Evolutionary conservation across 345 rosid genomes (phyloP).

Genomic region (Cardamine occulta): DNA sequence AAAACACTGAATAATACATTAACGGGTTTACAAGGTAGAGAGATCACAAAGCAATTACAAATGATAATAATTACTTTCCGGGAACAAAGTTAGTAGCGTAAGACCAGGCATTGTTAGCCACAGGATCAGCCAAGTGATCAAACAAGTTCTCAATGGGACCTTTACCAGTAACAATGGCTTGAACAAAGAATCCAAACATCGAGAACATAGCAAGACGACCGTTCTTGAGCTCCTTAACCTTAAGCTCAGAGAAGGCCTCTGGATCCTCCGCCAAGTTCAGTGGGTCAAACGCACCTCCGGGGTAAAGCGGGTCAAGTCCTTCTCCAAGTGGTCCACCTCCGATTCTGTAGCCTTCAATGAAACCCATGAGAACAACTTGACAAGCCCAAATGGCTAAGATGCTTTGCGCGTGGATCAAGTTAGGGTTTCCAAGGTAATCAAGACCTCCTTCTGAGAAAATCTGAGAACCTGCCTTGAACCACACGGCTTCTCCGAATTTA

Average conservation of each 20-base stretch:
- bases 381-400: slow-evolving; percentile 91
- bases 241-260: slow-evolving; percentile 89
- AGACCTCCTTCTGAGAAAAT: slow-evolving; percentile 97
- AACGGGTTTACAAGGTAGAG: slow-evolving; percentile 11
- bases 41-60: slow-evolving; percentile 22
- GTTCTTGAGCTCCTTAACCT: slow-evolving; percentile 95
- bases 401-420: slow-evolving; percentile 95
- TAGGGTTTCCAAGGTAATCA: slow-evolving; percentile 95
- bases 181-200: slow-evolving; percentile 95
- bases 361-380: slow-evolving; percentile 96
- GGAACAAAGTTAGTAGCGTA: slow-evolving; percentile 97
- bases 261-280: slow-evolving; percentile 94
- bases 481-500: slow-evolving; percentile 88
- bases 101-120: slow-evolving; percentile 95
- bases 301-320: slow-evolving; percentile 95
- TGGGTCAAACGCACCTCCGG: slow-evolving; percentile 95
- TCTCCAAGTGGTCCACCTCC: slow-evolving; percentile 98
- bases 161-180: slow-evolving; percentile 94
- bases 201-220: slow-evolving; percentile 95
- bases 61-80: slow-evolving; percentile 60
- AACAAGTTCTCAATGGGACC: slow-evolving; percentile 90
- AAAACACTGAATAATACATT: slow-evolving; percentile 20
- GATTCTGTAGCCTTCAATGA: slow-evolving; percentile 90
- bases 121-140: slow-evolving; percentile 92
- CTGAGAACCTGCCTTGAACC: slow-evolving; percentile 97